These are phyloP conservation scores for Podospora pseudoanserina DNA, from an alignment of 495 filamentous ascomycete genomes.

Conservation along the genomic window DNA sequence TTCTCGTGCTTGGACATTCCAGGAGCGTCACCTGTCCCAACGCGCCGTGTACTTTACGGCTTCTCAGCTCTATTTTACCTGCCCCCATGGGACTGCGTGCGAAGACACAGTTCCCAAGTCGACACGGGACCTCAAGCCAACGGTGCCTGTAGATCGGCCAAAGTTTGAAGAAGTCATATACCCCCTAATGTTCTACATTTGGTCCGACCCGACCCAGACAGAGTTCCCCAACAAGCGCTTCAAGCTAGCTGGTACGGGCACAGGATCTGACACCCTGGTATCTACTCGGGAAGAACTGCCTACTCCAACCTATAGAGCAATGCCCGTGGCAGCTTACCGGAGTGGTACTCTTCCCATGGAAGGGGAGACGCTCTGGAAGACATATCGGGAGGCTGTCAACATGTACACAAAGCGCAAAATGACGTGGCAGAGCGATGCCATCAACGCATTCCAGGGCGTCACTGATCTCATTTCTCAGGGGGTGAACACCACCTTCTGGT, in stretches of 20 bases:
- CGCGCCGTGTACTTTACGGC: constrained; percentile 23
- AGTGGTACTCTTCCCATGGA: constrained; percentile 10
- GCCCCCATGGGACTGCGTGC: constrained; percentile 14
- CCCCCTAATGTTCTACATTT: constrained; percentile 9
- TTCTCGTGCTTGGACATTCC: constrained; percentile 28
- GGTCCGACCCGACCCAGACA: constrained; percentile 14
- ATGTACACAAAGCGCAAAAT: constrained; percentile 19
- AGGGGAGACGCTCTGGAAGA: constrained; percentile 17
- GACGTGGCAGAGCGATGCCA: constrained; percentile 17
- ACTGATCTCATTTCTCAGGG: constrained; percentile 13
- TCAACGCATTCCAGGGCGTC: constrained; percentile 18
- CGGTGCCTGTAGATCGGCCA: constrained; percentile 2
- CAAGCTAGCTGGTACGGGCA: neutral
- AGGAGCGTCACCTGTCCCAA: constrained; percentile 23
- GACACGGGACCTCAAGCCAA: neutral
- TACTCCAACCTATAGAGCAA: constrained; percentile 14
- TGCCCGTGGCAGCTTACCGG: neutral
- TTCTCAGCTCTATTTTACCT: constrained; percentile 24
- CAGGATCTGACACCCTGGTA: constrained; percentile 3
- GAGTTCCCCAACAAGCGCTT: constrained; percentile 18
- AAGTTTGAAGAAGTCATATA: neutral
- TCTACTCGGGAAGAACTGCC: neutral
- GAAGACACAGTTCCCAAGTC: constrained; percentile 25
- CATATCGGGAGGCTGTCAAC: constrained; percentile 15
- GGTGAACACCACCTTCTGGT: constrained; percentile 16